These are phyloP conservation scores for Lactarius psammicola DNA, from an alignment of 768 basidiomycete genomes.

Conservation along the genomic window DNA sequence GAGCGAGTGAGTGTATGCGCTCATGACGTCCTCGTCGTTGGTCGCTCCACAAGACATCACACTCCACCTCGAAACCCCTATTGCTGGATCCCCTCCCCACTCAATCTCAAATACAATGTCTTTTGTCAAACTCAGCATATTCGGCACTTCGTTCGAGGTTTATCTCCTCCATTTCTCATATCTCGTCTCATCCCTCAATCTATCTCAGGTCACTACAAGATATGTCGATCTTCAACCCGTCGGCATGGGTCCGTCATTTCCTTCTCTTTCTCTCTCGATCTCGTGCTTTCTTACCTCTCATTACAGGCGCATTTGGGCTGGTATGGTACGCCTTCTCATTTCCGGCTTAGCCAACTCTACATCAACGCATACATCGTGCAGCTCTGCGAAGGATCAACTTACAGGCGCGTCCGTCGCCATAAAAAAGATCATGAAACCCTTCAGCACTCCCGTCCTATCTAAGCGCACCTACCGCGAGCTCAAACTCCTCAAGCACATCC, in stretches of 20 bases:
- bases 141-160: slow-evolving; percentile 97
- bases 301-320: slow-evolving; percentile 89
- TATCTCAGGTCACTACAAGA: slow-evolving; percentile 83
- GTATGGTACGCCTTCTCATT: slow-evolving; percentile 64
- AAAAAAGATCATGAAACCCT: slow-evolving; percentile 99
- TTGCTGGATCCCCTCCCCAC: slow-evolving; percentile 9
- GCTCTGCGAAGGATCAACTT: slow-evolving; percentile 93
- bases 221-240: slow-evolving; percentile 99
- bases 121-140: slow-evolving; percentile 97
- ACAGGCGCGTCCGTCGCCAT: slow-evolving; percentile 93
- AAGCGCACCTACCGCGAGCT: slow-evolving; percentile 98
- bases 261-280: slow-evolving; percentile 11
- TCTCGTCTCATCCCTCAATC: neutral
- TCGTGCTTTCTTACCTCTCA: neutral
- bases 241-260: slow-evolving; percentile 81
- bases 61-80: slow-evolving; percentile 10
- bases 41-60: slow-evolving; percentile 6
- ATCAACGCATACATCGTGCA: slow-evolving; percentile 34
- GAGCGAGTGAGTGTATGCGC: neutral
- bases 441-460: slow-evolving; percentile 96
- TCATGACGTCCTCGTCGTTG: slow-evolving; percentile 14
- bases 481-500: slow-evolving; percentile 96
- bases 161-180: slow-evolving; percentile 26
- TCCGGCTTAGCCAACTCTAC: neutral
- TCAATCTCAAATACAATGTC: slow-evolving; percentile 53